Conservation (phyloP, 139 green algal species). For the Mychonastes homosphaera region DNA sequence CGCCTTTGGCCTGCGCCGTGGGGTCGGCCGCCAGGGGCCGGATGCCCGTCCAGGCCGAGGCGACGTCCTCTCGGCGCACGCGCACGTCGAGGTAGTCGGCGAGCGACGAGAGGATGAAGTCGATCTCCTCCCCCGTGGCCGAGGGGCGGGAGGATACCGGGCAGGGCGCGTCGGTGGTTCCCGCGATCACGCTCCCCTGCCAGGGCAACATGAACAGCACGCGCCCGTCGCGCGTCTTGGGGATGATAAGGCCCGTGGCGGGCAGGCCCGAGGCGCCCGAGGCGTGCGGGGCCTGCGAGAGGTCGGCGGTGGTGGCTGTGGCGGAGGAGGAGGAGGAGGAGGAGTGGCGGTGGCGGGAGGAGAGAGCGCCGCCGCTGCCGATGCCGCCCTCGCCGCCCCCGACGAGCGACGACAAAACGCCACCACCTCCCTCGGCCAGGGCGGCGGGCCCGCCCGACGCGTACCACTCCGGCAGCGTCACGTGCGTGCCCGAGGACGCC, state of each 20-base stretch:
- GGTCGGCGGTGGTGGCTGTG: too few species aligned
- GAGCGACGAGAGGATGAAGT: slow-evolving; percentile 91
- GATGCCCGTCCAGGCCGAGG: slow-evolving; percentile 86
- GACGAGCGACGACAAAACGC: too few species aligned
- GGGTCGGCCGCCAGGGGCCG: slow-evolving; percentile 79
- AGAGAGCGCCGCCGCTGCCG: too few species aligned
- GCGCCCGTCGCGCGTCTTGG: slow-evolving; percentile 91
- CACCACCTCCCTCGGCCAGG: too few species aligned
- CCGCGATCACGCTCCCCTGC: slow-evolving; percentile 75
- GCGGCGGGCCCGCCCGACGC: slow-evolving; percentile 45
- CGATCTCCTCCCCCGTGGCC: slow-evolving; percentile 70
- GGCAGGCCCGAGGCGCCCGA: too few species aligned
- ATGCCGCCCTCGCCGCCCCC: too few species aligned
- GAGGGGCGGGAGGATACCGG: slow-evolving; percentile 56
- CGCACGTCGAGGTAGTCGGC: slow-evolving; percentile 76
- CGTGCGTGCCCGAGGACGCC: slow-evolving; percentile 67
- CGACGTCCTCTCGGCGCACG: slow-evolving; percentile 74
- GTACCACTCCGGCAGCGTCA: slow-evolving; percentile 94
- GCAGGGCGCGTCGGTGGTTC: slow-evolving; percentile 70
- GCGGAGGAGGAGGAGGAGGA: too few species aligned
- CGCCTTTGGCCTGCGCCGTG: slow-evolving; percentile 27
- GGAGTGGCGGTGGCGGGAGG: too few species aligned
- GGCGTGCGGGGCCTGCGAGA: too few species aligned
- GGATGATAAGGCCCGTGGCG: slow-evolving; percentile 89
- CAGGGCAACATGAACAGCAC: slow-evolving; percentile 96